phyloP scores from a whole-genome alignment of 2,329 filamentous ascomycete genomes.

The Orbilia oligospora region DNA sequence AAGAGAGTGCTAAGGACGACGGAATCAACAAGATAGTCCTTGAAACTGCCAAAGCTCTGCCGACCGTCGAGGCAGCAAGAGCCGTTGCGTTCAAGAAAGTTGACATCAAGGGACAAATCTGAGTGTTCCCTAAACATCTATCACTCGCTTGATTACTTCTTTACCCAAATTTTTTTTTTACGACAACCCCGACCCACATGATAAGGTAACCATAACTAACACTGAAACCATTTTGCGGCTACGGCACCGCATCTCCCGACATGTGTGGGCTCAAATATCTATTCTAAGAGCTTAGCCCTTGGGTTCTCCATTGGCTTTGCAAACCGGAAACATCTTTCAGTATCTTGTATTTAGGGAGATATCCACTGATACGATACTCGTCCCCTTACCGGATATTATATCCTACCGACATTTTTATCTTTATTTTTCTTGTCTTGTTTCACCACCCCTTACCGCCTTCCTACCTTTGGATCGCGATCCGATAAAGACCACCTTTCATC shows the following conservation, averaged over 20 bases:
- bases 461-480: slow-evolving; percentile 42
- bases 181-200: slow-evolving; percentile 43
- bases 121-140: slow-evolving; percentile 65
- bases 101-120: slow-evolving; percentile 98
- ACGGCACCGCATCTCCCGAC: slow-evolving; percentile 27
- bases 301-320: slow-evolving; percentile 27
- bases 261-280: slow-evolving; percentile 16
- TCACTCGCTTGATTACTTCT: slow-evolving; percentile 21
- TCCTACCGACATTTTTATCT: neutral
- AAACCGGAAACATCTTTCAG: neutral
- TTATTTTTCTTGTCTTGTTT: slow-evolving; percentile 12
- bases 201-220: slow-evolving; percentile 61
- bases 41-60: slow-evolving; percentile 79
- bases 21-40: slow-evolving; percentile 69
- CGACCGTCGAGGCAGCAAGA: slow-evolving; percentile 81
- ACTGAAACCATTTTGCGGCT: slow-evolving; percentile 30
- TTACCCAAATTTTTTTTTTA: slow-evolving; percentile 20
- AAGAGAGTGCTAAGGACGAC: slow-evolving; percentile 72
- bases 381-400: neutral
- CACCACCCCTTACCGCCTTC: slow-evolving; percentile 3
- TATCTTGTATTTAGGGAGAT: neutral
- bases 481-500: slow-evolving; percentile 39
- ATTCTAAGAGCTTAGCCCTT: slow-evolving; percentile 8
- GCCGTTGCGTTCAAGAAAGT: slow-evolving; percentile 83
- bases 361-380: neutral